Evolutionary conservation across 2,329 filamentous ascomycete genomes (phyloP).

Genomic region (Pyrenophora teres): DNA sequence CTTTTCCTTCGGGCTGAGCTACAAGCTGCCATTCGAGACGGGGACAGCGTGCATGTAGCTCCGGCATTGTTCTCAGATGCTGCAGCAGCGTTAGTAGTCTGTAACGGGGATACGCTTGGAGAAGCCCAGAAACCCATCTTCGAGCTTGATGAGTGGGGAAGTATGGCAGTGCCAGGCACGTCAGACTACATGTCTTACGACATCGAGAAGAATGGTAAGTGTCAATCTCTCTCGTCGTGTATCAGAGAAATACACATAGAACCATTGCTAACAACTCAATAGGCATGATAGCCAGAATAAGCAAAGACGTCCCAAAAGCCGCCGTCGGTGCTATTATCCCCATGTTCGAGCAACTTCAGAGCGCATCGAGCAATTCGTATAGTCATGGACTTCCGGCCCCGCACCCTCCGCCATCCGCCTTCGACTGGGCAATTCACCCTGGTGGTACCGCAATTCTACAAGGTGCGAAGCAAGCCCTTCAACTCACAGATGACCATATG

Average conservation of each 20-base stretch:
- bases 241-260: too few species aligned
- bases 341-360: conserved; percentile 39
- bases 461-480: conserved; percentile 64
- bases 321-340: conserved; percentile 28
- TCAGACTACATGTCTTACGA: conserved; percentile 69
- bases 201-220: conserved; percentile 63
- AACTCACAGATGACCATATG: conserved; percentile 66
- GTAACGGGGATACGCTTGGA: conserved; percentile 62
- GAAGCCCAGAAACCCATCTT: conserved; percentile 52
- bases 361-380: conserved; percentile 4
- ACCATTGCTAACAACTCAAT: not conserved
- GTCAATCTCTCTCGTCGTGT: not conserved
- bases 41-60: conserved; percentile 66
- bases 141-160: conserved; percentile 68
- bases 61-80: conserved; percentile 72
- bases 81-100: conserved; percentile 67
- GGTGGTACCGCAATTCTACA: conserved; percentile 70
- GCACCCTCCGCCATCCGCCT: conserved; percentile 56
- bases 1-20: conserved; percentile 67
- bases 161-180: conserved; percentile 65
- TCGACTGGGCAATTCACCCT: conserved; percentile 76
- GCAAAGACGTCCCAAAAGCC: conserved; percentile 28
- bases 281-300: conserved; percentile 30
- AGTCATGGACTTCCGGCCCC: conserved; percentile 39
- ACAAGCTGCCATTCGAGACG: conserved; percentile 58